Evolutionary conservation across 2,329 filamentous ascomycete species (phyloP).

Genomic region (Calonectria hawksworthii): DNA sequence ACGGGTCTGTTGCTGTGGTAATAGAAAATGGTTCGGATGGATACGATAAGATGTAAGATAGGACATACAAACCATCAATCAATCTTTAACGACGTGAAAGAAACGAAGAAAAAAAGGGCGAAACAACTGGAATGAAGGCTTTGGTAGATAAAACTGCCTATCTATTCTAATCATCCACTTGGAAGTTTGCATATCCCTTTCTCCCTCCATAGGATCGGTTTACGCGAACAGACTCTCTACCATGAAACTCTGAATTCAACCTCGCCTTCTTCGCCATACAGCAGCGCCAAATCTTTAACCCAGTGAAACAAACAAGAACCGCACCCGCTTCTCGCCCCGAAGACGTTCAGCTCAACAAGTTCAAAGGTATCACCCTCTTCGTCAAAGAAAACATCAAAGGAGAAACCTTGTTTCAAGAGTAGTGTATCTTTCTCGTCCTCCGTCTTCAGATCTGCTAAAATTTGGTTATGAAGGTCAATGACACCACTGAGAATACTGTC

Average conservation of each 20-base stretch:
- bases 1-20: background rate
- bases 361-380: background rate
- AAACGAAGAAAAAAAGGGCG: background rate
- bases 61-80: background rate
- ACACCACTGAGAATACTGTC: constrained; percentile 36
- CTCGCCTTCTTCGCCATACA: constrained; percentile 49
- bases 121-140: background rate
- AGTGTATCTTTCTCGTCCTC: background rate
- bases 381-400: constrained; percentile 18
- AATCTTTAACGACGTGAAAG: no score
- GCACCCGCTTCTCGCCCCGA: constrained; percentile 21
- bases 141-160: background rate
- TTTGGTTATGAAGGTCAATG: constrained; percentile 40
- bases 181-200: background rate
- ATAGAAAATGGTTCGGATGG: background rate
- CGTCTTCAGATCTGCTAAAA: constrained; percentile 43
- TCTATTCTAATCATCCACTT: background rate
- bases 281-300: constrained; percentile 47
- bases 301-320: constrained; percentile 17
- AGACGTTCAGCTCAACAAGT: constrained; percentile 18
- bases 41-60: background rate
- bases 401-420: background rate
- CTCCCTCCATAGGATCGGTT: background rate
- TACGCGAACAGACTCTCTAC: background rate
- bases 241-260: constrained; percentile 12